Evolutionary conservation across 495 filamentous ascomycete genomes (phyloP).

Genomic region (Penicillium soppii): DNA sequence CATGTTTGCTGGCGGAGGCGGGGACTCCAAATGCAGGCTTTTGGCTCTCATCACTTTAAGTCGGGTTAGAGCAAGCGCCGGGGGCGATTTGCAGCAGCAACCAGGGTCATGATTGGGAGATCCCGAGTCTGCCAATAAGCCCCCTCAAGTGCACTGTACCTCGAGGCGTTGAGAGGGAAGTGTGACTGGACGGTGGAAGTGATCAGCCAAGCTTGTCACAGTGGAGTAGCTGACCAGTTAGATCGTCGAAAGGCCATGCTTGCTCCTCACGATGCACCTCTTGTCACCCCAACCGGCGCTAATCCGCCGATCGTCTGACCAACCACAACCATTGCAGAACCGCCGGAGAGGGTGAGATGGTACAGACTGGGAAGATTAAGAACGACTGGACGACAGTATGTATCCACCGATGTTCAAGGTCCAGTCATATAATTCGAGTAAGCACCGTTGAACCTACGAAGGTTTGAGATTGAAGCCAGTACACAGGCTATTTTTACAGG

Average conservation of each 20-base stretch:
- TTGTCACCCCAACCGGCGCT: conserved; percentile 40
- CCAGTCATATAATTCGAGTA: conserved; percentile 9
- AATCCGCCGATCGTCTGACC: conserved; percentile 34
- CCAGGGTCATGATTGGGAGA: conserved; percentile 30
- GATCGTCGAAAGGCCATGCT: conserved; percentile 2
- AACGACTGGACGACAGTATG: conserved; percentile 7
- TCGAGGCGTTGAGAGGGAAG: conserved; percentile 6
- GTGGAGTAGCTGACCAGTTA: conserved; percentile 27
- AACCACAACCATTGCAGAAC: conserved; percentile 35
- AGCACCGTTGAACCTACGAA: conserved; percentile 5
- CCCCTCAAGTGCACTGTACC: conserved; percentile 18
- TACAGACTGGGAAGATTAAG: neutral
- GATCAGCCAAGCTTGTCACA: conserved; percentile 41
- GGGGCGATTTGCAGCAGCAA: conserved; percentile 19
- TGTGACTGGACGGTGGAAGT: conserved; percentile 30
- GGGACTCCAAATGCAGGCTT: conserved; percentile 23
- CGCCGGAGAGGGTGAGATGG: conserved; percentile 17
- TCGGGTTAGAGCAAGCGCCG: conserved; percentile 34
- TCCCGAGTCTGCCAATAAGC: conserved; percentile 3
- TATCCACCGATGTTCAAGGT: conserved; percentile 3
- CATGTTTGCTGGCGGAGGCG: conserved; percentile 13
- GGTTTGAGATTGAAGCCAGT: conserved; percentile 1
- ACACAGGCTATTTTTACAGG: neutral
- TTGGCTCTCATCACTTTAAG: conserved; percentile 22
- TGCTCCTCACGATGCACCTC: conserved; percentile 31